Base-by-base conservation (phyloP, 768 basidiomycete genomes). In the Xerocomellus chrysenteron region DNA sequence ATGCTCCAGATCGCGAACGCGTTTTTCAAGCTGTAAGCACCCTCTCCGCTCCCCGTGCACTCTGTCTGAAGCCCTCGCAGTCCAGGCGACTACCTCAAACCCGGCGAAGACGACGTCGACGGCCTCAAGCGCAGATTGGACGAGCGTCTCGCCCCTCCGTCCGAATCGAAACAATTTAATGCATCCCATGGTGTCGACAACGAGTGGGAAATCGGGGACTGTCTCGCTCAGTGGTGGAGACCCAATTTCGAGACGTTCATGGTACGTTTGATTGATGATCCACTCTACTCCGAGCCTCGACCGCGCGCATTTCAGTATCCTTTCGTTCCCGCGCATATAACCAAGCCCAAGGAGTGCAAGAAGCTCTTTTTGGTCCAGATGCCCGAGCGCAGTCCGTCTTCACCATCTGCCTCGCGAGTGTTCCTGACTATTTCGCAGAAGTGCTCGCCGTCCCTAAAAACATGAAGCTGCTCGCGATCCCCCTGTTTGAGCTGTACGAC, bases 171-270 rank as follows among this genome's bases (percentile, higher is more conserved):
- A n/a, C 89, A 92, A 54, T 91, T 90, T 68, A 86, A 89, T 73
- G 79, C 82, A 32, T 81, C 83, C 0, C 88, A 92, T 57, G 89
- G 86, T 0, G 82, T 87, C 19, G 88, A 87, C 65, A 90, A 90
- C 50, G 92, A 94, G 42, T 99, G 97, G 97, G 90, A 95, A 72
- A 93, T 98, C 39, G 90, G 90, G 1, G 95, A 98, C 63, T 94
- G 93, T 64, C 79, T 98, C n/a, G 93, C 93, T 0, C 94, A 95
- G 69, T 99, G 96, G 95, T 99, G 92, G 90, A 76, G 97, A 47
- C 96, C 96, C 0, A 97, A 97, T 68, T 99, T 97, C 64, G 97
- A 99, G 77, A 95, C 94, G 0, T 98, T 98, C 75, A 95, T 97
- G 90, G 95, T 96, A 63, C 66, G 88, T 80, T 19, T 36, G 19